Percentiles rank a stretch among this genome's conserved stretches.
phyloP scores from a whole-genome alignment of 2,329 filamentous ascomycete species.

The Aspergillus sergii region DNA sequence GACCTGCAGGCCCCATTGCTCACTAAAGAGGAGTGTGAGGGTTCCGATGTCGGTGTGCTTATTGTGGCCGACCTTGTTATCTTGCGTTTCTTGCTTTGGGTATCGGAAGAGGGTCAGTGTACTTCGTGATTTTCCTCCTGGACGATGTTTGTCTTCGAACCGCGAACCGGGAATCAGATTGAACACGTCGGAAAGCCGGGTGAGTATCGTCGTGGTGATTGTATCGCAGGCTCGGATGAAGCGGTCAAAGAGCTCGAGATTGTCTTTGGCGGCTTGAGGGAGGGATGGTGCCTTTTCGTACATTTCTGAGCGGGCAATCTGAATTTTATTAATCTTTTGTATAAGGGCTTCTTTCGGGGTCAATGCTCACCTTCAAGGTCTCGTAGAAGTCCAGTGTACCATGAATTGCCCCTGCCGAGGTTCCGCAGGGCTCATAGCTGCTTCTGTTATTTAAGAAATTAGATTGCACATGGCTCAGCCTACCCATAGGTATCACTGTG shows the following conservation, averaged over 20 bases:
- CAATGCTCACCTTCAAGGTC: not conserved
- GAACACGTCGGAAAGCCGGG: not conserved
- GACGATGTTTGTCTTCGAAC: no score
- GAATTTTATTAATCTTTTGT: not conserved
- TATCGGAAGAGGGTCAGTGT: no score
- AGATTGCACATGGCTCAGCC: not conserved
- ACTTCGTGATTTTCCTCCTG: no score
- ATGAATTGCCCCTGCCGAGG: not conserved
- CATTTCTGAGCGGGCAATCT: not conserved
- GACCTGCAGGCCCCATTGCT: no score
- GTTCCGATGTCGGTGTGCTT: no score
- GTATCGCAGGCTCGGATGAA: not conserved
- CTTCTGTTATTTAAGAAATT: not conserved
- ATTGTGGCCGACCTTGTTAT: no score
- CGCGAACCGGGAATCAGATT: not conserved
- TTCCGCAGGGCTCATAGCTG: not conserved
- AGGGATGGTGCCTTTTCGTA: not conserved
- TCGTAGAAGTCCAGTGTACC: not conserved
- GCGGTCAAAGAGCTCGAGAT: not conserved
- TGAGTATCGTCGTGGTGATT: not conserved
- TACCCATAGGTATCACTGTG: not conserved
- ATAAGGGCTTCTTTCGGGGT: accelerated
- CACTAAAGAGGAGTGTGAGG: no score
- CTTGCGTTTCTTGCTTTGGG: no score
- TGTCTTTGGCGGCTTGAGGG: not conserved